Conservation (phyloP, 1,284 basidiomycete species). For the Naganishia sp. region DNA sequence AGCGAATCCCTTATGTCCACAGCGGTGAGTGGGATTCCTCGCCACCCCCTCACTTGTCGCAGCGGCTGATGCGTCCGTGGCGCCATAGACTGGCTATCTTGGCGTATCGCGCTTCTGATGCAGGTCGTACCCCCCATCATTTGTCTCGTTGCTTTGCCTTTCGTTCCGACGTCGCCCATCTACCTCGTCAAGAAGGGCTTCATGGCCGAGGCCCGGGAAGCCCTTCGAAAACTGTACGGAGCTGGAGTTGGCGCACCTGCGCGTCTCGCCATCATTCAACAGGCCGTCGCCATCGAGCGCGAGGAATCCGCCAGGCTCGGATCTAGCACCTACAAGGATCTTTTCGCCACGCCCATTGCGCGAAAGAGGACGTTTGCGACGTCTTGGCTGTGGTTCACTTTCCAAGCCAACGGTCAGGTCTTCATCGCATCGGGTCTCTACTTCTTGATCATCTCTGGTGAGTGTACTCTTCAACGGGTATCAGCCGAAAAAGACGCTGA, state of each 20-base stretch:
- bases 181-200: slow-evolving; percentile 30
- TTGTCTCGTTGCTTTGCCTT: slow-evolving; percentile 15
- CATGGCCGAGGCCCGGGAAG: slow-evolving; percentile 8
- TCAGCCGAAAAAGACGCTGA: neutral
- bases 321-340: slow-evolving; percentile 26
- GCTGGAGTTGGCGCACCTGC: slow-evolving; percentile 25
- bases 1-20: slow-evolving; percentile 28
- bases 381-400: slow-evolving; percentile 26
- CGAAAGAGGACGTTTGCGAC: slow-evolving; percentile 28
- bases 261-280: slow-evolving; percentile 30
- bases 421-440: slow-evolving; percentile 30
- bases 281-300: slow-evolving; percentile 32
- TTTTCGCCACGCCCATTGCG: slow-evolving; percentile 23
- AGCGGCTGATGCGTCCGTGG: too few relatives aligned
- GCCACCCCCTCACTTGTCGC: too few relatives aligned
- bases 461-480: neutral
- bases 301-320: slow-evolving; percentile 23
- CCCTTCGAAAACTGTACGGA: slow-evolving; percentile 20
- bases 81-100: slow-evolving; percentile 31
- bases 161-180: slow-evolving; percentile 31
- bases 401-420: slow-evolving; percentile 29
- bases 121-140: slow-evolving; percentile 28
- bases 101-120: slow-evolving; percentile 30
- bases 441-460: slow-evolving; percentile 37
- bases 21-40: slow-evolving; percentile 18